Base-by-base conservation (phyloP, 2,329 filamentous ascomycete genomes). In the Metarhizium guizhouense region DNA sequence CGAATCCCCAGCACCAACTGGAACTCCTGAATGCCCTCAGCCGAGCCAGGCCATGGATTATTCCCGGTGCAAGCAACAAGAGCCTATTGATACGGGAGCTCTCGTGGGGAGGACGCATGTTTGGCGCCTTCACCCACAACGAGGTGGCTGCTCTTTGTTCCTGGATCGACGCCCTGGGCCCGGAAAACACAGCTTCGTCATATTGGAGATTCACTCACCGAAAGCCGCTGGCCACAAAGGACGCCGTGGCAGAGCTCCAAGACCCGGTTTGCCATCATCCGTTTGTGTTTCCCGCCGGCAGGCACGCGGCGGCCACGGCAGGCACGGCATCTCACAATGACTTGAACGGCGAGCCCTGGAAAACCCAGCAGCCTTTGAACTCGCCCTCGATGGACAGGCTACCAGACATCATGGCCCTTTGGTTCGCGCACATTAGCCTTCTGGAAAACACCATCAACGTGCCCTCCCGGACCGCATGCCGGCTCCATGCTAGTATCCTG, bases 41-140 rank as follows among this genome's bases (percentile, higher is more conserved):
- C 4, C 38, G 52, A 11, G 42, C 56, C 8, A 53, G 48, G 38
- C 57, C 60, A 3, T 78, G 75, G 76, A 62, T 78, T 3, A 59
- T 65, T 47, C 66, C 64, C 45, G 75, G 75, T 5, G 61, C 69
- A 42, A 72, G 72, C 53, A 51, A 60, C 1, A 68, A 68, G 38
- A 78, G 75, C 55, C 67, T 60, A 25, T 64, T 79, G 2, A 60
- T 77, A 2, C 68, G 65, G 45, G 74, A 75, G 61, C 60, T 78
- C 7, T 64, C 59, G 1, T 78, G 75, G 75, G 68, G 70, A 29
- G 76, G 76, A 5, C 70, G 67, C 47, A 79, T 79, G 76, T 79
- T 76, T 59, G 76, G 76, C 1, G 68, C 74, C 20, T 79, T 79
- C 60, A 78, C 74, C 1, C 61, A 72, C 16, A 63, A 61, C 11